Conservation (phyloP, 805 yeast species). For the Candida ipomoeae region DNA sequence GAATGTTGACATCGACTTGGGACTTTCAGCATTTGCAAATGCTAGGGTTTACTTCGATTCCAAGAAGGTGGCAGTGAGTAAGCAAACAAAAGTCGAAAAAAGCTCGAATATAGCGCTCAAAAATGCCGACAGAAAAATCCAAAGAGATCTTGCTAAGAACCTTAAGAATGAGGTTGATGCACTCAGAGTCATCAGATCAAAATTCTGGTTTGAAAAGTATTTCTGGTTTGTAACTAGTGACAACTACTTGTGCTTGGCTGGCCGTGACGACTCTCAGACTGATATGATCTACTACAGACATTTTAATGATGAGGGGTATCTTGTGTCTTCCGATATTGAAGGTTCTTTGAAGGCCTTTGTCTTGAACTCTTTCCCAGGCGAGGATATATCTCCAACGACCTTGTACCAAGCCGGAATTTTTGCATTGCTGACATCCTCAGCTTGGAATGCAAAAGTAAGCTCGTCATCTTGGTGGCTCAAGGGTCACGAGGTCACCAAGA, state of each 20-base stretch:
- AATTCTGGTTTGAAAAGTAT: constrained; percentile 91
- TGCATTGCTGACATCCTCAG: constrained; percentile 74
- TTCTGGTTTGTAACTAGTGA: constrained; percentile 93
- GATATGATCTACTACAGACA: constrained; percentile 79
- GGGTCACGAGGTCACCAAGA: constrained; percentile 65
- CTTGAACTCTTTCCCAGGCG: constrained; percentile 70
- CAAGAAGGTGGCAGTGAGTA: constrained; percentile 69
- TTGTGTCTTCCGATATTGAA: constrained; percentile 70
- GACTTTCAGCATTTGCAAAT: constrained; percentile 80
- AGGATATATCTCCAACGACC: constrained; percentile 78
- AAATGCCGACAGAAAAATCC: constrained; percentile 76
- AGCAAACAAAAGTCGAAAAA: constrained; percentile 75
- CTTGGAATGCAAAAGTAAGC: constrained; percentile 85
- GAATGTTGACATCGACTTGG: constrained; percentile 62
- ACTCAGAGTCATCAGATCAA: constrained; percentile 60
- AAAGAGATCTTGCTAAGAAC: constrained; percentile 62
- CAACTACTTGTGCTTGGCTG: constrained; percentile 81
- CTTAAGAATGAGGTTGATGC: constrained; percentile 49
- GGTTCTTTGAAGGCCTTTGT: constrained; percentile 74
- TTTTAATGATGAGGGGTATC: constrained; percentile 66
- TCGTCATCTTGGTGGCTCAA: constrained; percentile 84
- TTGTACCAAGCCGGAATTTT: constrained; percentile 85
- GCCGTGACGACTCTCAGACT: constrained; percentile 74
- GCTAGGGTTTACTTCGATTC: constrained; percentile 77
- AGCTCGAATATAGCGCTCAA: constrained; percentile 74